Evolutionary conservation across 2,329 filamentous ascomycete species (phyloP).

Genomic region (Fusarium miscanthi): DNA sequence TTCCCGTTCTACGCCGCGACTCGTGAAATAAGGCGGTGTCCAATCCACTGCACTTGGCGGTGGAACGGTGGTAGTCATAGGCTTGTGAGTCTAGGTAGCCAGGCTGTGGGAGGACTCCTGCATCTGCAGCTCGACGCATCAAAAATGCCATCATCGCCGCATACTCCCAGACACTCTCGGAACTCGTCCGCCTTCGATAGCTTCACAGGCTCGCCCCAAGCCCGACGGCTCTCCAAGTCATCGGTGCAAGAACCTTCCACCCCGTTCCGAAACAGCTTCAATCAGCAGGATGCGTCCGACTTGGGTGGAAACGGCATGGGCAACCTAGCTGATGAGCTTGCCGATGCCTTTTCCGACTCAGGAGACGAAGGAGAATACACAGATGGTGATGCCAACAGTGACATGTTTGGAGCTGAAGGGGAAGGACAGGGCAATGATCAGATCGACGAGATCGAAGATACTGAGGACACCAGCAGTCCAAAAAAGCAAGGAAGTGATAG

Average conservation of each 20-base stretch:
- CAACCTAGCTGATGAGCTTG: conserved; percentile 84
- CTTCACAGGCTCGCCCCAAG: conserved; percentile 57
- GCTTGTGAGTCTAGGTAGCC: conserved; percentile 9
- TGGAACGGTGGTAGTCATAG: conserved; percentile 31
- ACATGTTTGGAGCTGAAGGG: conserved; percentile 15
- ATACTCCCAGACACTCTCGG: conserved; percentile 69
- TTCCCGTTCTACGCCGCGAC: neutral
- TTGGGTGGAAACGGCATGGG: conserved; percentile 71
- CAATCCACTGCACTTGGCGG: conserved; percentile 20
- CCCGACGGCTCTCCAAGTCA: conserved; percentile 62
- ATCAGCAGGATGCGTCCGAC: conserved; percentile 60
- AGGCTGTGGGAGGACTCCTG: conserved; percentile 21
- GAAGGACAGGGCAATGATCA: conserved; percentile 13
- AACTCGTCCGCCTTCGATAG: conserved; percentile 66
- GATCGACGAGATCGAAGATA: conserved; percentile 25
- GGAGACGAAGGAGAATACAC: conserved; percentile 67
- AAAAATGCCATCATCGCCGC: conserved; percentile 57
- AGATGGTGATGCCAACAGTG: conserved; percentile 54
- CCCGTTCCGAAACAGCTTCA: conserved; percentile 61
- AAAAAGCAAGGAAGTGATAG: conserved; percentile 37
- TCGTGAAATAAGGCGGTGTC: conserved; percentile 5
- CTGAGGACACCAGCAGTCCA: conserved; percentile 16
- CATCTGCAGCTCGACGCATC: conserved; percentile 16
- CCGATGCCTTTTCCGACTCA: conserved; percentile 76
- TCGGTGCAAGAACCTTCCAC: conserved; percentile 63